phyloP scores from a whole-genome alignment of 768 basidiomycete genomes.

The Porphyrellus cyaneotinctus region DNA sequence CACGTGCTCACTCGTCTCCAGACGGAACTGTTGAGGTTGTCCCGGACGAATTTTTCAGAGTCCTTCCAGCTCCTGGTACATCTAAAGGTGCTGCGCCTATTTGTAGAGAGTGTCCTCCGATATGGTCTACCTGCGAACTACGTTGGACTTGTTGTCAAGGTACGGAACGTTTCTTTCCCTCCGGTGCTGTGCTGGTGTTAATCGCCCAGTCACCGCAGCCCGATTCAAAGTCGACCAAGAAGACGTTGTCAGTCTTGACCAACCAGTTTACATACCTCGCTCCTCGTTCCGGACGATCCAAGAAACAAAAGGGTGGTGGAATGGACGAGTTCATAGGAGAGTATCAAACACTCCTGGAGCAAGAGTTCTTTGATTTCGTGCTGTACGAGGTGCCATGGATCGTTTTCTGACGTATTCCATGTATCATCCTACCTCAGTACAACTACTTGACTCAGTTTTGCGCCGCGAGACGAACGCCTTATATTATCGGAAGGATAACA shows the following conservation, averaged over 20 bases:
- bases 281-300: constrained; percentile 55
- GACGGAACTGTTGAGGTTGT: constrained; percentile 87
- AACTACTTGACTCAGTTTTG: not conserved
- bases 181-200: not conserved
- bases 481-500: constrained; percentile 60
- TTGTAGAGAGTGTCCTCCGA: constrained; percentile 91
- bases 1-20: constrained; percentile 30
- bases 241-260: constrained; percentile 68
- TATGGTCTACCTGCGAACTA: constrained; percentile 96
- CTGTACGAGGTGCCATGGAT: constrained; percentile 93
- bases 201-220: constrained; percentile 48
- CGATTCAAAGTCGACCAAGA: constrained; percentile 79
- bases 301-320: constrained; percentile 31
- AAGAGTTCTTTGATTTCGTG: constrained; percentile 95
- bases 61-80: constrained; percentile 92
- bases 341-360: constrained; percentile 89
- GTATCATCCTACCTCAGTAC: not conserved
- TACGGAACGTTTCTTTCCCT: constrained; percentile 26
- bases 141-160: constrained; percentile 76
- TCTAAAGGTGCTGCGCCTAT: constrained; percentile 85
- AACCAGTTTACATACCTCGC: constrained; percentile 77
- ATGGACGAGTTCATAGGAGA: constrained; percentile 82
- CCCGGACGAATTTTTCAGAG: constrained; percentile 96
- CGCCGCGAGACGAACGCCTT: constrained; percentile 33
- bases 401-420: constrained; percentile 43